These are phyloP conservation scores for Skeletonema costatum DNA, from an alignment of 108 stramenopile genomes.

Conservation along the genomic window DNA sequence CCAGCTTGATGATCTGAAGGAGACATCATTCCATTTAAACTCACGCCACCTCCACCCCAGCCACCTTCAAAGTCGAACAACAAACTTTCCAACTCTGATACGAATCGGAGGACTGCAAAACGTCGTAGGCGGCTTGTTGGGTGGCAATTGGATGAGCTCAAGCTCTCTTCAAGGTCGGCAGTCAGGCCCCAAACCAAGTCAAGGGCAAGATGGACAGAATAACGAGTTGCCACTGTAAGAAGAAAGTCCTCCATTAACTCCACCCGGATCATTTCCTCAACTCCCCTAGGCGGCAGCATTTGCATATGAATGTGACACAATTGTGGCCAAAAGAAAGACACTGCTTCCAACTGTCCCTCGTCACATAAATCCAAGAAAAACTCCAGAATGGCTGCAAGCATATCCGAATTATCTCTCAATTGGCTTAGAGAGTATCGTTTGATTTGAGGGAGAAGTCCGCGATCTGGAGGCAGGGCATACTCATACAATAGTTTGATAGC, in stretches of 20 bases:
- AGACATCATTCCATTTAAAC: constrained; percentile 65
- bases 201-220: constrained; percentile 81
- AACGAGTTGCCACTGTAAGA: constrained; percentile 66
- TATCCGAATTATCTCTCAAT: constrained; percentile 45
- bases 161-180: constrained; percentile 85
- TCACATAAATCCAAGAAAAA: constrained; percentile 86
- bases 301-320: constrained; percentile 83
- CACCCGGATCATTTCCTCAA: constrained; percentile 62
- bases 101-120: constrained; percentile 77
- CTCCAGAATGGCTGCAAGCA: constrained; percentile 79
- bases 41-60: constrained; percentile 86
- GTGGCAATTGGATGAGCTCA: constrained; percentile 40
- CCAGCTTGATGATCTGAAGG: constrained; percentile 75
- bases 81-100: constrained; percentile 83
- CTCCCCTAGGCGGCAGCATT: constrained; percentile 78
- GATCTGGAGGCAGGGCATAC: constrained; percentile 60
- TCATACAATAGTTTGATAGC: constrained; percentile 82
- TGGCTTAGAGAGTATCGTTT: constrained; percentile 3
- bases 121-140: constrained; percentile 59
- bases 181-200: constrained; percentile 82
- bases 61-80: constrained; percentile 85
- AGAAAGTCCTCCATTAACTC: constrained; percentile 89
- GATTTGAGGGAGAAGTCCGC: constrained; percentile 7
- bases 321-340: constrained; percentile 89
- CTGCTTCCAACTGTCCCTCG: constrained; percentile 74